These are phyloP conservation scores for Penicillium soppii DNA, from an alignment of 495 filamentous ascomycete species.

Conservation along the genomic window DNA sequence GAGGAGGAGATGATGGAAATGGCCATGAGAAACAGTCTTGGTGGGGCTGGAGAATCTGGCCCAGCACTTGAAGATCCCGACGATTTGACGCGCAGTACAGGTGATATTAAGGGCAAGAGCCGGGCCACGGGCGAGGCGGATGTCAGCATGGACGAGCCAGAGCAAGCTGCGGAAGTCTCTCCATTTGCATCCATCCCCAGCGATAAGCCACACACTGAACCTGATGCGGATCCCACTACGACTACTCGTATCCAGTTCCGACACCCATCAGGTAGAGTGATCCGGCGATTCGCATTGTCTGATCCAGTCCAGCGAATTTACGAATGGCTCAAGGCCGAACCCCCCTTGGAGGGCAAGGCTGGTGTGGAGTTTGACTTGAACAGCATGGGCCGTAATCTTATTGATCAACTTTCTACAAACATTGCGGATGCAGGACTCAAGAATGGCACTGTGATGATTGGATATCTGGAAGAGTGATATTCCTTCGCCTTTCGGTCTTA, in stretches of 20 bases:
- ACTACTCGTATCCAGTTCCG: conserved; percentile 91
- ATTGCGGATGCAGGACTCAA: conserved; percentile 84
- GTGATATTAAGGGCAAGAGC: conserved; percentile 65
- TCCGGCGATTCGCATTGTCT: conserved; percentile 76
- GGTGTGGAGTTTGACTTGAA: conserved; percentile 83
- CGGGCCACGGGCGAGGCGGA: conserved; percentile 47
- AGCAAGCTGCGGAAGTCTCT: conserved; percentile 32
- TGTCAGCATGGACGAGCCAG: conserved; percentile 30
- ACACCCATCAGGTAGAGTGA: conserved; percentile 74
- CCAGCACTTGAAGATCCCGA: conserved; percentile 70
- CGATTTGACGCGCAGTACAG: conserved; percentile 68
- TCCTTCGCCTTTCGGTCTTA: background rate
- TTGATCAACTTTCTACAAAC: conserved; percentile 66
- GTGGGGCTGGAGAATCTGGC: conserved; percentile 28
- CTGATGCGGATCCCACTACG: conserved; percentile 61
- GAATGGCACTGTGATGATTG: conserved; percentile 90
- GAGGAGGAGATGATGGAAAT: conserved; percentile 96
- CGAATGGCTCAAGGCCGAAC: conserved; percentile 92
- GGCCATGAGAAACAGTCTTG: conserved; percentile 84
- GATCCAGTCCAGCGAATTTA: conserved; percentile 83
- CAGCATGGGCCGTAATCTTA: conserved; percentile 75
- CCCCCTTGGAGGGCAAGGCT: conserved; percentile 66
- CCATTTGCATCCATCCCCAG: conserved; percentile 67
- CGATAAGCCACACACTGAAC: conserved; percentile 73
- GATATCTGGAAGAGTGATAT: conserved; percentile 67